Evolutionary conservation across 345 rosid species (phyloP).

Genomic region (Acer saccharum): DNA sequence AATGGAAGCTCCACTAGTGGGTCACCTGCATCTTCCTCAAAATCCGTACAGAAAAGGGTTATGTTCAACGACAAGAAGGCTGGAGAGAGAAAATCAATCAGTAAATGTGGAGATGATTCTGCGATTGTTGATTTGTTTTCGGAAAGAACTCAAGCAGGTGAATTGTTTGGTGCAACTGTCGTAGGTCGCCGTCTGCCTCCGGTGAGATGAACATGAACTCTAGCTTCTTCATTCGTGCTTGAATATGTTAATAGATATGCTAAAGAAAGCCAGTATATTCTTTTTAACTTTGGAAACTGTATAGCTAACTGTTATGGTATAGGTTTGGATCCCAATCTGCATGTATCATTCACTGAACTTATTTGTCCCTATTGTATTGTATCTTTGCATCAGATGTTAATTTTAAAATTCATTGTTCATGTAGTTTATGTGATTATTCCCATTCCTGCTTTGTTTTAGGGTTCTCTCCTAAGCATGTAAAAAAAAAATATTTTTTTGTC

Average conservation of each 20-base stretch:
- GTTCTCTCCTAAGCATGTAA: not conserved
- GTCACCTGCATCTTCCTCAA: slow-evolving; percentile 70
- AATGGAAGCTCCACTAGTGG: slow-evolving; percentile 60
- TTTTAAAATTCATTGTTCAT: not conserved
- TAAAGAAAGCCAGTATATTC: not conserved
- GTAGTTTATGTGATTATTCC: not conserved
- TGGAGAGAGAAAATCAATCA: slow-evolving; percentile 58
- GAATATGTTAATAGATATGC: not conserved
- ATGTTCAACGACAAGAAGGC: slow-evolving; percentile 38
- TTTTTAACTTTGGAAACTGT: not conserved
- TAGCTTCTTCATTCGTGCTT: slow-evolving; percentile 11
- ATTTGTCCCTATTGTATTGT: not conserved
- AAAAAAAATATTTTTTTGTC: too few species aligned
- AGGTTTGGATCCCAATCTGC: not conserved
- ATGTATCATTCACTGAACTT: not conserved
- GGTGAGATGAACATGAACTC: slow-evolving; percentile 45
- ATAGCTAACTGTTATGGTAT: not conserved
- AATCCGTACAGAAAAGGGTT: slow-evolving; percentile 50
- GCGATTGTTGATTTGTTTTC: slow-evolving; percentile 51
- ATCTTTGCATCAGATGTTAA: not conserved
- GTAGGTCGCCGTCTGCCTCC: slow-evolving; percentile 53
- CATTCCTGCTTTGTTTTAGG: not conserved
- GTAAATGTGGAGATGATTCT: slow-evolving; percentile 51
- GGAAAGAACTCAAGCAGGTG: slow-evolving; percentile 72
- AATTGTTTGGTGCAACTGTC: slow-evolving; percentile 62